These are phyloP conservation scores for Starmerella lactis-condensi DNA, from an alignment of 805 yeast species.

Conservation along the genomic window DNA sequence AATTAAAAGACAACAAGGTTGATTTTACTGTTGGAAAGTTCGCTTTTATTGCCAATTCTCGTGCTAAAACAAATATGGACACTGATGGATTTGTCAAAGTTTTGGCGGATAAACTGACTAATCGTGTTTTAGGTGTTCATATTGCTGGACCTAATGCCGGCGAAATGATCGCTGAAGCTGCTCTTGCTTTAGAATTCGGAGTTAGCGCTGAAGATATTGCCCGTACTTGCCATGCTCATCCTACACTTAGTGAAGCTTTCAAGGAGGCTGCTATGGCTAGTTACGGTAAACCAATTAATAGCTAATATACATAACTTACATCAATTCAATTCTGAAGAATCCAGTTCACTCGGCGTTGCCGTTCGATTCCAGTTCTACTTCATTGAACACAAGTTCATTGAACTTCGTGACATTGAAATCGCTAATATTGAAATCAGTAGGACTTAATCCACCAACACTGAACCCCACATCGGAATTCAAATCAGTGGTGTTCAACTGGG, in stretches of 20 bases:
- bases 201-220: conserved; percentile 96
- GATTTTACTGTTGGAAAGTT: conserved; percentile 88
- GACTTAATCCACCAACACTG: too few species aligned
- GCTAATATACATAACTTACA: conserved; percentile 25
- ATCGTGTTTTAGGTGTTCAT: conserved; percentile 89
- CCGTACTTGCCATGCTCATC: conserved; percentile 97
- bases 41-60: conserved; percentile 97
- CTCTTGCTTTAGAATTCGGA: conserved; percentile 94
- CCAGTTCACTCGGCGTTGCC: background rate
- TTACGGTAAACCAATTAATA: conserved; percentile 79
- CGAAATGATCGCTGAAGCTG: conserved; percentile 98
- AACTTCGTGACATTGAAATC: too few species aligned
- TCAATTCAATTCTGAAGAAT: background rate
- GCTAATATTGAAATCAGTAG: too few species aligned
- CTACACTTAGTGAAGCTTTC: conserved; percentile 93
- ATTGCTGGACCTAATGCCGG: conserved; percentile 98
- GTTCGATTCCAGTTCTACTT: background rate
- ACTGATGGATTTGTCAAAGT: conserved; percentile 96
- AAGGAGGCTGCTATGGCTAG: conserved; percentile 94
- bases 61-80: conserved; percentile 96
- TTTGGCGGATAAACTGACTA: conserved; percentile 90
- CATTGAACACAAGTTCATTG: too few species aligned
- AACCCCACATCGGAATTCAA: too few species aligned
- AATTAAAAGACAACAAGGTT: conserved; percentile 80
- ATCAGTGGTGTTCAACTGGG: too few species aligned